phyloP scores from a whole-genome alignment of 352 stramenopile species.

The Pythium scleroteichum region DNA sequence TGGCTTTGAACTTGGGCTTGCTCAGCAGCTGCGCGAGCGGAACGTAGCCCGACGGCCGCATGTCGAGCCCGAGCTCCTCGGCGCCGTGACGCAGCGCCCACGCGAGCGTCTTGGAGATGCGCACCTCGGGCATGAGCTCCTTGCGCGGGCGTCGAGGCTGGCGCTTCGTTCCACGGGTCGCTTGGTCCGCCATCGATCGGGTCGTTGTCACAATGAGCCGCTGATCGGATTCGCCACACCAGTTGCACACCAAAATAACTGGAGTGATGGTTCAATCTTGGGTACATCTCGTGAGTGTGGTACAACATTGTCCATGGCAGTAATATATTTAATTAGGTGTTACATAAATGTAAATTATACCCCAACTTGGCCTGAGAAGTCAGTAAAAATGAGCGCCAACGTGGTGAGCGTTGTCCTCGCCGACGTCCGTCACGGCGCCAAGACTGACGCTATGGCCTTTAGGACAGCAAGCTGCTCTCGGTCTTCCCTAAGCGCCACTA shows the following conservation, averaged over 20 bases:
- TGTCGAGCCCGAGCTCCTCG: constrained; percentile 62
- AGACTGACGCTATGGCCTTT: background rate
- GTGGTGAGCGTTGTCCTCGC: background rate
- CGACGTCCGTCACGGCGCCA: background rate
- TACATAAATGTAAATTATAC: no score
- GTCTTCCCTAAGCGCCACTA: constrained; percentile 72
- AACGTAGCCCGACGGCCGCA: constrained; percentile 73
- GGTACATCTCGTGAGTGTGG: background rate
- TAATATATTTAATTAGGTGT: background rate
- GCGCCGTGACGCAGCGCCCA: constrained; percentile 79
- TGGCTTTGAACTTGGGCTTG: constrained; percentile 51
- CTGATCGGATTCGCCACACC: background rate
- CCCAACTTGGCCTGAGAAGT: background rate
- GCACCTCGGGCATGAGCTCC: constrained; percentile 46
- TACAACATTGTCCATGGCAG: no score
- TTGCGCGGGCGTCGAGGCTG: constrained; percentile 8
- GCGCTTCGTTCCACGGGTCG: background rate
- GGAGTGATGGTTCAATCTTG: background rate
- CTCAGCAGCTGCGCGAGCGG: constrained; percentile 48
- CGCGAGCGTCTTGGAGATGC: constrained; percentile 74
- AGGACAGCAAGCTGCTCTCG: constrained; percentile 75
- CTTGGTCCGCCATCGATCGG: background rate
- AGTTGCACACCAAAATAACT: background rate
- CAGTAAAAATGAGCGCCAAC: constrained; percentile 6
- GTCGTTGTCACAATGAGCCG: background rate